Base-by-base conservation (phyloP, 164 flowering plant species). In the Berberis thunbergii region DNA sequence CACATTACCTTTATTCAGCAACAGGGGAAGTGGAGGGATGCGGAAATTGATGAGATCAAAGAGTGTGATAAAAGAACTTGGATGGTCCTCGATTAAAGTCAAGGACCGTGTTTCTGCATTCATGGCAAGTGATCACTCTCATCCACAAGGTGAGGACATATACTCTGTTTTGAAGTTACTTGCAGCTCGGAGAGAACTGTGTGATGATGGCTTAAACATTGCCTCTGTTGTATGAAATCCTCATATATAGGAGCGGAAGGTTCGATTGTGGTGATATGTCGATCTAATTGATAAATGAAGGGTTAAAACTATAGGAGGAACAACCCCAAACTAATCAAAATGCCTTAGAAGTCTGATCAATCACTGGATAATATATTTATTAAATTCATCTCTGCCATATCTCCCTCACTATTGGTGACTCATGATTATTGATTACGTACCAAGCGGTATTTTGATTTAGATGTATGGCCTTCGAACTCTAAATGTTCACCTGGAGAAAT, bases 191-290 rank as follows among this genome's bases (percentile, higher is more conserved):
- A 55, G 1, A 13, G 58, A 55, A 26, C 26, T 26, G 26, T 26
- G 26, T 26, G 26, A 26, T 26, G 26, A 55, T 26, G 42, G 10
- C 42, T 55, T 83, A 12, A 52, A 52, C 54, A 26, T 2, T 26
- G 26, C 26, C 26, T 26, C 26, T 26, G 26, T 26, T 26, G 26
- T 3, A 4, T 3, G 11, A 10, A 52, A 1, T 52, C 11, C 1
- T 26, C n/a, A 4, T 46, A 8, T 46, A 46, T 46, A 46, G 49
- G 49, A 46, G 40, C 62, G 0, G 26, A 43, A 44, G 44, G 62
- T 44, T 12, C 26, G 26, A 26, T 26, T 0, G 26, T 26, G 26
- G 26, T 26, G 26, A 26, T 26, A 26, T 26, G 26, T 26, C 26
- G 26, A 26, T 26, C 26, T 26, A 26, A 26, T 26, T 26, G 26